Conservation (phyloP, 2,329 filamentous ascomycete species). For the Ampelomyces quisqualis region DNA sequence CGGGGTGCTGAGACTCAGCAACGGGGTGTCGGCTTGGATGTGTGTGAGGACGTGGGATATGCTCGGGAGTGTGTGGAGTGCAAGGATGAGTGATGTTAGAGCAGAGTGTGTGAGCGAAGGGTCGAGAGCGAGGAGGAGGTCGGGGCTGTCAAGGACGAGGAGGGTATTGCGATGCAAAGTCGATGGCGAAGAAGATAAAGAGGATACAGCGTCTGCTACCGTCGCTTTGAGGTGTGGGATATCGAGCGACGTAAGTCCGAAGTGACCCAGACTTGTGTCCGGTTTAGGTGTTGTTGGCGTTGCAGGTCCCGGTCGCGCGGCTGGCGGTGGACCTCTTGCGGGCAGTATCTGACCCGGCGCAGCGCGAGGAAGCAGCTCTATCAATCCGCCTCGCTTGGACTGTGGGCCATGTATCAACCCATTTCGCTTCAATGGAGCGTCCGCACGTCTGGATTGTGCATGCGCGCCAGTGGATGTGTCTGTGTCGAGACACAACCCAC, state of each 20-base stretch:
- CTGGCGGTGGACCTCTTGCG: constrained; percentile 1
- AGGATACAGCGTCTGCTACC: constrained; percentile 31
- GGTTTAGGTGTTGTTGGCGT: constrained; percentile 3
- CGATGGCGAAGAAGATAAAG: constrained; percentile 11
- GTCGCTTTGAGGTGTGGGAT: constrained; percentile 27
- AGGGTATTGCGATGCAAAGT: constrained; percentile 43
- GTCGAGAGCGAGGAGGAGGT: constrained; percentile 45
- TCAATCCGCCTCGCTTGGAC: too few relatives aligned
- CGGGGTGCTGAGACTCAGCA: constrained; percentile 58
- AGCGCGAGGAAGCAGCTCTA: constrained; percentile 21
- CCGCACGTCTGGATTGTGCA: too few relatives aligned
- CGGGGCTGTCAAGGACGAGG: constrained; percentile 50
- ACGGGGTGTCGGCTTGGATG: constrained; percentile 69
- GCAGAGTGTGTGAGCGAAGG: constrained; percentile 21
- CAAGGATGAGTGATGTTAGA: constrained; percentile 30
- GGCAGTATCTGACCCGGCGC: constrained; percentile 21
- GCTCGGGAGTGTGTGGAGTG: constrained; percentile 52
- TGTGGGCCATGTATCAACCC: too few relatives aligned
- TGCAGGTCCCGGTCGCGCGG: neutral
- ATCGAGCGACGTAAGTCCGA: constrained; percentile 30
- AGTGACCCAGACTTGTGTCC: too few relatives aligned
- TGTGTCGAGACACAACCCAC: constrained; percentile 53
- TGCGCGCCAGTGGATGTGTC: constrained; percentile 1
- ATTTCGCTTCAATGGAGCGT: too few relatives aligned
- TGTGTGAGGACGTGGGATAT: constrained; percentile 66